Conservation (phyloP, 2,329 filamentous ascomycete species). For the Rhynchosporium agropyri region DNA sequence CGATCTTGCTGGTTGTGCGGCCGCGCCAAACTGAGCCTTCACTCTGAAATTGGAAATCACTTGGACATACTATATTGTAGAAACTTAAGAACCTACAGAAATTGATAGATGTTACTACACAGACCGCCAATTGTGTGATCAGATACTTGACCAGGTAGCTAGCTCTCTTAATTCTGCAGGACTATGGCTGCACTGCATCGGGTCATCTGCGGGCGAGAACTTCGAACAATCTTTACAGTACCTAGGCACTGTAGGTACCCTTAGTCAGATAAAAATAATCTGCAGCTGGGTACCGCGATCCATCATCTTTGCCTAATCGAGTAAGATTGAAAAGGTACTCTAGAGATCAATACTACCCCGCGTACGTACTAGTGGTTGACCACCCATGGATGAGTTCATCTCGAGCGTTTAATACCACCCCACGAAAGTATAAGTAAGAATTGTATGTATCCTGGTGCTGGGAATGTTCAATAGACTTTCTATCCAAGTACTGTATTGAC, state of each 20-base stretch:
- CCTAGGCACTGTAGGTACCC: neutral
- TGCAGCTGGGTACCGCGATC: neutral
- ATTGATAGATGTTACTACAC: too few relatives aligned
- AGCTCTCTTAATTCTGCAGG: conserved; percentile 1
- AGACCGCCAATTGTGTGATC: neutral
- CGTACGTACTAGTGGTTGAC: conserved; percentile 4
- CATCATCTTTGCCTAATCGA: neutral
- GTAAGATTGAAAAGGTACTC: neutral
- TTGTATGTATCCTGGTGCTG: conserved; percentile 7
- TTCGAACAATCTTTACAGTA: neutral
- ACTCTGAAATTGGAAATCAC: neutral
- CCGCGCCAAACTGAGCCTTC: neutral
- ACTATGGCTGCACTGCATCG: conserved; percentile 1
- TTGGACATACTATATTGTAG: neutral
- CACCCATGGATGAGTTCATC: conserved; percentile 6
- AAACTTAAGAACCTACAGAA: neutral
- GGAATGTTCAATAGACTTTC: conserved; percentile 17
- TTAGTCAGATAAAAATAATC: conserved; percentile 1
- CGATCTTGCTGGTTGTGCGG: neutral
- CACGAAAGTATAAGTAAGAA: conserved; percentile 1
- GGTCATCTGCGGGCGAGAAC: conserved; percentile 2
- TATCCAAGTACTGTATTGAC: conserved; percentile 4
- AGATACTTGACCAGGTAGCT: neutral
- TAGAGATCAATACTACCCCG: conserved; percentile 15
- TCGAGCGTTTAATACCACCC: conserved; percentile 1